Conservation (phyloP, 2,329 filamentous ascomycete genomes). For the Coniella vitis region DNA sequence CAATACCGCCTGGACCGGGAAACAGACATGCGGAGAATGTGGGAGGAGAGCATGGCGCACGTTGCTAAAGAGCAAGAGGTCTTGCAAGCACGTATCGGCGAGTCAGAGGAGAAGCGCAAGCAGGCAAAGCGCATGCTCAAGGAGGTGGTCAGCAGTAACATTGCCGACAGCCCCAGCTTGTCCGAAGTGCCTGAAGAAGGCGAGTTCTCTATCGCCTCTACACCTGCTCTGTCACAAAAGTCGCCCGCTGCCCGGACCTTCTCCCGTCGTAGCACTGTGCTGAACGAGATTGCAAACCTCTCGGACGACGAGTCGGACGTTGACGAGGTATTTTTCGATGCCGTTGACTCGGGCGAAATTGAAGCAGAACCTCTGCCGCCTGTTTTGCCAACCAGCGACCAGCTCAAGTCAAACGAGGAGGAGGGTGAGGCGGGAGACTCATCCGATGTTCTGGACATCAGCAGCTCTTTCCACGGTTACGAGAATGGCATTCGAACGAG, state of each 20-base stretch:
- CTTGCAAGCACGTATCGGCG: slow-evolving; percentile 77
- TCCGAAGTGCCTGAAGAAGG: slow-evolving; percentile 26
- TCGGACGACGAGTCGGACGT: slow-evolving; percentile 77
- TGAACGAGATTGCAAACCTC: slow-evolving; percentile 65
- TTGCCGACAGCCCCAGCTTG: slow-evolving; percentile 30
- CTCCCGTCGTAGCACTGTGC: slow-evolving; percentile 54
- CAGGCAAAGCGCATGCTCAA: slow-evolving; percentile 83
- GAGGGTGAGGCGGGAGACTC: slow-evolving; percentile 41
- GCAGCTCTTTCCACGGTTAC: slow-evolving; percentile 77
- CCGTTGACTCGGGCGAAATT: slow-evolving; percentile 87
- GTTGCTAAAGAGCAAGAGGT: slow-evolving; percentile 93
- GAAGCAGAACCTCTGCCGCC: slow-evolving; percentile 65
- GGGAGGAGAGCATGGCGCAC: slow-evolving; percentile 98
- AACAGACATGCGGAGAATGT: slow-evolving; percentile 85
- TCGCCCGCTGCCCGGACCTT: slow-evolving; percentile 35
- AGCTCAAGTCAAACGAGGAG: slow-evolving; percentile 31
- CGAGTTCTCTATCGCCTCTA: slow-evolving; percentile 18
- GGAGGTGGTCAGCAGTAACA: slow-evolving; percentile 64
- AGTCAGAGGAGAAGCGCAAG: slow-evolving; percentile 84
- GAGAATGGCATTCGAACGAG: slow-evolving; percentile 76
- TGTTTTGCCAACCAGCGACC: slow-evolving; percentile 19
- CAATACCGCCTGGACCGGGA: slow-evolving; percentile 91
- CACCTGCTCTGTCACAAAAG: slow-evolving; percentile 26
- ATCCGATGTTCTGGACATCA: slow-evolving; percentile 53
- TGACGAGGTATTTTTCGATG: slow-evolving; percentile 95